Conservation (phyloP, 2,329 filamentous ascomycete genomes). For the Aspergillus pseudotamarii region DNA sequence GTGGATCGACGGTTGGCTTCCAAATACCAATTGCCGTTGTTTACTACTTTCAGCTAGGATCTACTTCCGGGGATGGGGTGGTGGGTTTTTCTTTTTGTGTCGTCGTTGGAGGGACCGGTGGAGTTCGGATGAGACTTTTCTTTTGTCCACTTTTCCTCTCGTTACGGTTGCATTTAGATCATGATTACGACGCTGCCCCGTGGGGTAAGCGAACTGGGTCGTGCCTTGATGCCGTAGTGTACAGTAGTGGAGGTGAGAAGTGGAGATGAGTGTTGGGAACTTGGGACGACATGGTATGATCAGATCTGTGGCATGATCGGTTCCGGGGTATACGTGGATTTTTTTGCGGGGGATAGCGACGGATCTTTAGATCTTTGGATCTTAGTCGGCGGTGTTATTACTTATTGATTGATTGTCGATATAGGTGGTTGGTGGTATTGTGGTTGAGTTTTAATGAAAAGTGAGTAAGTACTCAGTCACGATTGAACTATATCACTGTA, state of each 20-base stretch:
- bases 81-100: background rate
- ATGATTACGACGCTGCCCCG: conserved; percentile 1
- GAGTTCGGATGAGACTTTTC: background rate
- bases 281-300: background rate
- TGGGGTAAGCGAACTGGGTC: background rate
- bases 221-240: background rate
- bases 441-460: background rate
- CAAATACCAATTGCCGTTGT: background rate
- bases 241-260: background rate
- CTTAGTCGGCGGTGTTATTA: background rate
- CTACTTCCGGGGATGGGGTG: background rate
- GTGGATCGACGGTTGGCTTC: background rate
- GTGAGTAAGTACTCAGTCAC: too few species aligned
- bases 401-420: background rate
- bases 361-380: background rate
- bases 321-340: background rate
- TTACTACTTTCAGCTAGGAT: background rate
- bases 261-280: too few species aligned
- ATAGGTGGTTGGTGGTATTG: background rate
- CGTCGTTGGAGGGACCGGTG: background rate
- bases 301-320: background rate
- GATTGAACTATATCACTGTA: too few species aligned
- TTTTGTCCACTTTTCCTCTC: background rate
- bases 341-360: background rate
- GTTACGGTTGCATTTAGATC: background rate